Evolutionary conservation across 257 asterid genomes (phyloP).

Genomic region (Przewalskia tangutica): DNA sequence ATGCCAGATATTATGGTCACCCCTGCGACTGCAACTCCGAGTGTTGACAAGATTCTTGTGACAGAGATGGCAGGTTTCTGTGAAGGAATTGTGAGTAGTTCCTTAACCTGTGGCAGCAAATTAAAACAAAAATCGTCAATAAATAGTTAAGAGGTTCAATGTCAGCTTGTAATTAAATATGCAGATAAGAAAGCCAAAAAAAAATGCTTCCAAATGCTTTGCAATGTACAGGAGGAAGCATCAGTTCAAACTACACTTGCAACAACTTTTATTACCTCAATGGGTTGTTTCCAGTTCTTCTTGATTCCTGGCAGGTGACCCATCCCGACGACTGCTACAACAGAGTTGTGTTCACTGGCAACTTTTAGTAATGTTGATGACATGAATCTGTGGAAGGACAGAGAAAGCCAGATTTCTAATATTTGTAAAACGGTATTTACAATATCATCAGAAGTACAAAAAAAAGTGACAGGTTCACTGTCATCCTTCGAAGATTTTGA

Average conservation of each 20-base stretch:
- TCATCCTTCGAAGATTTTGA: neutral
- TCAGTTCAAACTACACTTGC: neutral
- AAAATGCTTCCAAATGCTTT: neutral
- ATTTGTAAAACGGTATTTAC: neutral
- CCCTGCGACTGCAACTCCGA: conserved; percentile 71
- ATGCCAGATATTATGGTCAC: conserved; percentile 55
- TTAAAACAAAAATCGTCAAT: neutral
- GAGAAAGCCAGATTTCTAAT: neutral
- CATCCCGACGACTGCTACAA: conserved; percentile 91
- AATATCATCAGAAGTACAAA: neutral
- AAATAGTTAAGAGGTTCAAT: neutral
- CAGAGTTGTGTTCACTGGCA: conserved; percentile 77
- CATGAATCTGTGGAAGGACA: conserved; percentile 53
- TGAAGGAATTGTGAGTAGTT: conserved; percentile 41
- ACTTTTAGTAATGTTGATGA: conserved; percentile 51
- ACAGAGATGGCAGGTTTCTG: conserved; percentile 23
- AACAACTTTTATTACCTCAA: conserved; percentile 41
- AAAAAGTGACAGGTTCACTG: neutral
- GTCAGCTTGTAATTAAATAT: neutral
- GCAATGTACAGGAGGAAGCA: neutral
- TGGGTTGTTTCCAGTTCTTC: conserved; percentile 75
- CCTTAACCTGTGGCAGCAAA: conserved; percentile 35
- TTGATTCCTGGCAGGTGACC: conserved; percentile 82
- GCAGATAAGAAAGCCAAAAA: neutral
- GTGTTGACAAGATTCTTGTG: conserved; percentile 30